Evolutionary conservation across 768 basidiomycete genomes (phyloP).

Genomic region (Hericium alpestre): DNA sequence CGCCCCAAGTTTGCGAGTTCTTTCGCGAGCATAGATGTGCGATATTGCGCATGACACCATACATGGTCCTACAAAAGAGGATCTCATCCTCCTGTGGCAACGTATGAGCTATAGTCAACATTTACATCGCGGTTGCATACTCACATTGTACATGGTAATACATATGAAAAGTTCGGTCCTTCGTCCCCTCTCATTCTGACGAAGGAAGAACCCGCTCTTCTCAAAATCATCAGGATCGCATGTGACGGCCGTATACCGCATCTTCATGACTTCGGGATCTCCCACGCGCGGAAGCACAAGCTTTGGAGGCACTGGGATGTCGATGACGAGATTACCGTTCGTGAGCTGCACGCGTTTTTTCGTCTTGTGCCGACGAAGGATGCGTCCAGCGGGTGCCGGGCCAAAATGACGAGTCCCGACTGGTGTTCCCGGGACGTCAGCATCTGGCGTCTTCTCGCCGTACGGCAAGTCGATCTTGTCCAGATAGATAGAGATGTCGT

Average conservation of each 20-base stretch:
- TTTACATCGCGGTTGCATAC: constrained; percentile 15
- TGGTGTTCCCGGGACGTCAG: constrained; percentile 31
- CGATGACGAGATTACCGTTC: constrained; percentile 81
- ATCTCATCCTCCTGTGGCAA: constrained; percentile 68
- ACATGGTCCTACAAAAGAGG: constrained; percentile 84
- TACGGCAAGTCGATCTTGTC: constrained; percentile 7
- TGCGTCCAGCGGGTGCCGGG: constrained; percentile 74
- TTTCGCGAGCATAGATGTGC: constrained; percentile 75
- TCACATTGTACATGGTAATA: constrained; percentile 93
- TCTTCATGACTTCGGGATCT: constrained; percentile 62
- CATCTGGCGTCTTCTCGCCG: constrained; percentile 22
- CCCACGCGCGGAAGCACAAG: constrained; percentile 65
- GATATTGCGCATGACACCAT: constrained; percentile 89
- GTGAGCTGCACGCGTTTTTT: constrained; percentile 79
- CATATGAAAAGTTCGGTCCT: constrained; percentile 88
- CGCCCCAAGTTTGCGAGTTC: constrained; percentile 90
- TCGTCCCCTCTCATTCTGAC: constrained; percentile 71
- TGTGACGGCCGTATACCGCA: constrained; percentile 81
- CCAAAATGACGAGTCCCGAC: constrained; percentile 76
- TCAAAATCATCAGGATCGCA: constrained; percentile 92
- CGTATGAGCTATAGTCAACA: constrained; percentile 2
- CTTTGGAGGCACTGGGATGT: constrained; percentile 75
- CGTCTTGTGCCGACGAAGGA: constrained; percentile 56
- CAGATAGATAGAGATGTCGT: constrained; percentile 13
- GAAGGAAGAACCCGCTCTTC: constrained; percentile 69